Evolutionary conservation across 73 alveolate species (phyloP).

Genomic region (Vitrella brassicaformis): DNA sequence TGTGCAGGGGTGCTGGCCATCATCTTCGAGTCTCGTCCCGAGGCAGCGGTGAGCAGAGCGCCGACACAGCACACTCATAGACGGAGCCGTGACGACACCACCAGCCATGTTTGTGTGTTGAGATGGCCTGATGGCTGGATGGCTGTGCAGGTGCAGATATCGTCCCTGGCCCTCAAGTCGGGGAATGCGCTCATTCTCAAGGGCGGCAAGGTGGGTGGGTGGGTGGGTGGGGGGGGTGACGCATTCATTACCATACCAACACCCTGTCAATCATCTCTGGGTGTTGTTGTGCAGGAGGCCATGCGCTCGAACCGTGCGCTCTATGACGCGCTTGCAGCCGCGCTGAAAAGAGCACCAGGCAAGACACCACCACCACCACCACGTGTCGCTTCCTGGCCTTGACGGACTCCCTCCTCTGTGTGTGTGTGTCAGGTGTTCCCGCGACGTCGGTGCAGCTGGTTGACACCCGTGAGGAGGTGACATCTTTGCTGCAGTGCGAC

Average conservation of each 20-base stretch:
- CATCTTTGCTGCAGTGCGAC: background rate
- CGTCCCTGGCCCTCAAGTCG: background rate
- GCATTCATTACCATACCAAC: no score
- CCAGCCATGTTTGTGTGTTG: no score
- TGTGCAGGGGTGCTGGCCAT: background rate
- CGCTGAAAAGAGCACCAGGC: background rate
- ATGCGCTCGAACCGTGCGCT: background rate
- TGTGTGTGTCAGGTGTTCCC: background rate
- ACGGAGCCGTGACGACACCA: no score
- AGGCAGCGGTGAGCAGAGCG: no score
- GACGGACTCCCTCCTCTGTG: no score
- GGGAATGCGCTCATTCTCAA: conserved; percentile 1
- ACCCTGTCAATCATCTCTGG: no score
- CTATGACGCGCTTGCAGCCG: background rate
- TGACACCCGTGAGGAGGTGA: conserved; percentile 1
- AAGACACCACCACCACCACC: no score
- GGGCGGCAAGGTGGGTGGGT: conserved; percentile 5
- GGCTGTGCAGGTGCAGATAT: background rate
- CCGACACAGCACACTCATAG: no score
- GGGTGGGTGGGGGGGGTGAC: no score
- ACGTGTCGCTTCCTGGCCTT: no score
- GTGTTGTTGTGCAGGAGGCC: no score
- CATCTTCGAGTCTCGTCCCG: background rate
- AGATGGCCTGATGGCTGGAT: no score
- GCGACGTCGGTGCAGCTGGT: background rate